phyloP scores from a whole-genome alignment of 2,329 filamentous ascomycete species.

The Pseudogymnoascus sp. region DNA sequence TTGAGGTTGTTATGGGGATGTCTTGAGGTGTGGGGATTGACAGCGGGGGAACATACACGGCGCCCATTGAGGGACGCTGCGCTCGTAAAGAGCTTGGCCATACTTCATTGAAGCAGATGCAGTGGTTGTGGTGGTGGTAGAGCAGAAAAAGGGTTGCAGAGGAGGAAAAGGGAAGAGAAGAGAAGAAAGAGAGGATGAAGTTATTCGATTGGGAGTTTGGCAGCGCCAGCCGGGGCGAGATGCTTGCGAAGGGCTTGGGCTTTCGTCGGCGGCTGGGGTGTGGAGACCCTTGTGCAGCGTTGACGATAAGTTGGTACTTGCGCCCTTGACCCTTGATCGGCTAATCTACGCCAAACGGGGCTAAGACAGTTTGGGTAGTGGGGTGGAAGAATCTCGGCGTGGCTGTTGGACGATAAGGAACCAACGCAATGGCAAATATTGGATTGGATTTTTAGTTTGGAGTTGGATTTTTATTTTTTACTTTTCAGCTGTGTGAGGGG shows the following conservation, averaged over 20 bases:
- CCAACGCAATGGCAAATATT: neutral
- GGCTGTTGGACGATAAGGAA: neutral
- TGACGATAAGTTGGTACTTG: neutral
- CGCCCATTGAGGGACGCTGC: slow-evolving; percentile 76
- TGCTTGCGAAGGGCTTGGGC: neutral
- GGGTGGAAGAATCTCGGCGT: neutral
- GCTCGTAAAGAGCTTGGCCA: slow-evolving; percentile 62
- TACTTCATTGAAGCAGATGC: slow-evolving; percentile 55
- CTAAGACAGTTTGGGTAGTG: neutral
- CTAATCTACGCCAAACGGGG: neutral
- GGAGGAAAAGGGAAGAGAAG: neutral
- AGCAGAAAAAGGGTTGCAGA: neutral
- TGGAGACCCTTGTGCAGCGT: neutral
- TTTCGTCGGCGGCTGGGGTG: neutral
- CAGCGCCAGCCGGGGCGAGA: neutral
- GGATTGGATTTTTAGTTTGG: neutral
- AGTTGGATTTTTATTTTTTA: no score
- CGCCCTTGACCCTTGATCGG: neutral
- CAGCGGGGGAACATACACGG: slow-evolving; percentile 45
- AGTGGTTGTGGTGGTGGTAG: neutral
- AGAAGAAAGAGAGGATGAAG: neutral
- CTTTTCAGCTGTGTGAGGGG: neutral
- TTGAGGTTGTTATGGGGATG: neutral
- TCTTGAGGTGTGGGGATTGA: slow-evolving; percentile 9
- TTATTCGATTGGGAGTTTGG: neutral